These are phyloP conservation scores for Pichia deserticola DNA, from an alignment of 805 yeast species.

Conservation along the genomic window DNA sequence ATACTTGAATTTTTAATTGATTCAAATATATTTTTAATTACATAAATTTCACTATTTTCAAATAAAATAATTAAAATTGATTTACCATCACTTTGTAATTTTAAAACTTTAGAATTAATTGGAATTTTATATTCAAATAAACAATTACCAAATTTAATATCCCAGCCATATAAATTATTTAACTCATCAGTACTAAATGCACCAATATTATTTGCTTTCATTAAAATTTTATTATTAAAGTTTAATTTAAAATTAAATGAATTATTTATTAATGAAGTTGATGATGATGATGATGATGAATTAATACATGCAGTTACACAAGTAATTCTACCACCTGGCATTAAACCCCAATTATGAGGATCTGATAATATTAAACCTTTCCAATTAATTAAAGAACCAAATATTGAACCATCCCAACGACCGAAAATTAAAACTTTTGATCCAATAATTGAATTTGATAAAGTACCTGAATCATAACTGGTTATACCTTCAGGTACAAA, in stretches of 20 bases:
- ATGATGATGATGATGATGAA: not conserved
- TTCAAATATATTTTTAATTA: slow-evolving; percentile 16
- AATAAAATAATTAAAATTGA: slow-evolving; percentile 19
- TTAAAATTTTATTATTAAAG: slow-evolving; percentile 15
- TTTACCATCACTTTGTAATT: slow-evolving; percentile 26
- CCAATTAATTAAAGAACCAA: slow-evolving; percentile 19
- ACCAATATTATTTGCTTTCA: slow-evolving; percentile 23
- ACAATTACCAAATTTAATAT: slow-evolving; percentile 17
- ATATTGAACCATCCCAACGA: slow-evolving; percentile 29
- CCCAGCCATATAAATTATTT: slow-evolving; percentile 28
- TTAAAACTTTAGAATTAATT: slow-evolving; percentile 9
- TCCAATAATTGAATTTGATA: slow-evolving; percentile 8
- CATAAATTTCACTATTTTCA: slow-evolving; percentile 18
- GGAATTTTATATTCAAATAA: not conserved
- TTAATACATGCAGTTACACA: slow-evolving; percentile 9
- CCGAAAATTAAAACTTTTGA: slow-evolving; percentile 25
- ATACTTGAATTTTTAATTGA: slow-evolving; percentile 6
- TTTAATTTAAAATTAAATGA: not conserved
- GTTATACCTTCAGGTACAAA: slow-evolving; percentile 27
- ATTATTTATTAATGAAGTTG: not conserved
- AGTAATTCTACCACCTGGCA: slow-evolving; percentile 6
- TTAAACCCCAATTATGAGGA: slow-evolving; percentile 6
- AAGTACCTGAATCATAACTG: slow-evolving; percentile 18
- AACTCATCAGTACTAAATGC: slow-evolving; percentile 26
- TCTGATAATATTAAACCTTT: slow-evolving; percentile 12